Percentiles rank a stretch among this genome's conserved stretches.
Evolutionary conservation across 1,284 basidiomycete genomes (phyloP).

Genomic region (Apiotrichum domesticum): DNA sequence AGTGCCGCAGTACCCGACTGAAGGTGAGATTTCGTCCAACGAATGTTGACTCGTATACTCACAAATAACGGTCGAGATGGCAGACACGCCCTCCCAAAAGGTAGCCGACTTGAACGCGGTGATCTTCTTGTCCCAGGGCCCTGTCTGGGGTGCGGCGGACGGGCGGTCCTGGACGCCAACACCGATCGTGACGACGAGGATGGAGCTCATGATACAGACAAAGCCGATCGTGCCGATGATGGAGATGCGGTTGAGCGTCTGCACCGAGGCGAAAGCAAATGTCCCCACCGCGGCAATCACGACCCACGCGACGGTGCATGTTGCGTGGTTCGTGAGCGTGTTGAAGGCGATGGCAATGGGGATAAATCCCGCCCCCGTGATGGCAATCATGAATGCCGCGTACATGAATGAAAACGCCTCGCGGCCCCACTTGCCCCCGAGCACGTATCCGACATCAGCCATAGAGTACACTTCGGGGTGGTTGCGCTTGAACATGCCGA

Average conservation of each 20-base stretch:
- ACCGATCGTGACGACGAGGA: constrained; percentile 31
- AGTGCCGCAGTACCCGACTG: constrained; percentile 21
- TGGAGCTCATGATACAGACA: constrained; percentile 29
- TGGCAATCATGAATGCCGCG: constrained; percentile 7
- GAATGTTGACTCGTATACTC: constrained; percentile 5
- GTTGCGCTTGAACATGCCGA: constrained; percentile 21
- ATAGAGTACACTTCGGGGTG: constrained; percentile 23
- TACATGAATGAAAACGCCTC: constrained; percentile 13
- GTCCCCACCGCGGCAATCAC: constrained; percentile 20
- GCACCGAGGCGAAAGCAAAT: constrained; percentile 27
- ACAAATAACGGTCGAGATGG: constrained; percentile 17
- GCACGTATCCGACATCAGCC: constrained; percentile 28
- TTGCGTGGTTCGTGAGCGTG: constrained; percentile 30
- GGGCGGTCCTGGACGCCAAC: constrained; percentile 37
- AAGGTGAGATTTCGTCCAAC: too few relatives aligned
- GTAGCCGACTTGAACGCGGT: constrained; percentile 13
- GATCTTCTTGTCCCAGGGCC: constrained; percentile 31
- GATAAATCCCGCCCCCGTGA: constrained; percentile 6
- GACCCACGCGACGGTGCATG: constrained; percentile 32
- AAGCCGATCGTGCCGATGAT: constrained; percentile 35
- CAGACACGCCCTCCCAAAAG: constrained; percentile 25
- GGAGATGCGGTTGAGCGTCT: constrained; percentile 33
- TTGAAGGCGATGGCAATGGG: constrained; percentile 27
- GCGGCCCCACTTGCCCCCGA: constrained; percentile 23
- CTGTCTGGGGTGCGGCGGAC: constrained; percentile 29